phyloP scores from a whole-genome alignment of 768 basidiomycete genomes.

The Amylocystis lapponica region DNA sequence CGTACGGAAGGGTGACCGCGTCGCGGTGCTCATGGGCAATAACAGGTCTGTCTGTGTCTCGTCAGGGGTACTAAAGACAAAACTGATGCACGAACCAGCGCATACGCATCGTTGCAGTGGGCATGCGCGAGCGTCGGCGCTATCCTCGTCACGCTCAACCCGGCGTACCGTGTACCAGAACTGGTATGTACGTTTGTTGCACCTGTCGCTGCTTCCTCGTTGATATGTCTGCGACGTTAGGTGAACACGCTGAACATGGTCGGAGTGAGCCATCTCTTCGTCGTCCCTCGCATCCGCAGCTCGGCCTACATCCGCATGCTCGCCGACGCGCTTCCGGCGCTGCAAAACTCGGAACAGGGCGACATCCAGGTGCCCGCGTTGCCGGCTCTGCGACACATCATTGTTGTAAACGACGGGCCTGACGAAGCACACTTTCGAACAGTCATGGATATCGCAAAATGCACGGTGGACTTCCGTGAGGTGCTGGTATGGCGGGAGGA shows the following conservation, averaged over 20 bases:
- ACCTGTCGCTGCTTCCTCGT: conserved; percentile 1
- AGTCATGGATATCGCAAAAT: conserved; percentile 36
- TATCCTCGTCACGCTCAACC: conserved; percentile 77
- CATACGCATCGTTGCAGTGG: conserved; percentile 82
- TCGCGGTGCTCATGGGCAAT: conserved; percentile 82
- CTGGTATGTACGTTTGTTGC: conserved; percentile 42
- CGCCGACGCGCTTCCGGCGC: conserved; percentile 48
- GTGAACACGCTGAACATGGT: conserved; percentile 56
- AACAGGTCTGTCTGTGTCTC: conserved; percentile 56
- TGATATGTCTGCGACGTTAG: conserved; percentile 32
- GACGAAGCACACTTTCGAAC: conserved; percentile 34
- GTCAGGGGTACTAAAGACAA: too few species aligned
- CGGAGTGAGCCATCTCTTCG: conserved; percentile 62
- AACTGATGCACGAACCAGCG: conserved; percentile 31
- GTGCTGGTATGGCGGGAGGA: conserved; percentile 64
- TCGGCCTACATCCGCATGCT: conserved; percentile 63
- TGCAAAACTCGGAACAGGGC: conserved; percentile 44
- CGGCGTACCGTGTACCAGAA: conserved; percentile 69
- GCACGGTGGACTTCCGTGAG: conserved; percentile 67
- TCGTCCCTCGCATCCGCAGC: conserved; percentile 63
- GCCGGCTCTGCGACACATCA: conserved; percentile 55
- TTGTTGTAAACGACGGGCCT: conserved; percentile 60
- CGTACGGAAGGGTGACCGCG: conserved; percentile 68
- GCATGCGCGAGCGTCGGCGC: conserved; percentile 84
- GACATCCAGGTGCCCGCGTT: conserved; percentile 52